phyloP scores from a whole-genome alignment of 73 alveolate species.

The Tetrahymena borealis region DNA sequence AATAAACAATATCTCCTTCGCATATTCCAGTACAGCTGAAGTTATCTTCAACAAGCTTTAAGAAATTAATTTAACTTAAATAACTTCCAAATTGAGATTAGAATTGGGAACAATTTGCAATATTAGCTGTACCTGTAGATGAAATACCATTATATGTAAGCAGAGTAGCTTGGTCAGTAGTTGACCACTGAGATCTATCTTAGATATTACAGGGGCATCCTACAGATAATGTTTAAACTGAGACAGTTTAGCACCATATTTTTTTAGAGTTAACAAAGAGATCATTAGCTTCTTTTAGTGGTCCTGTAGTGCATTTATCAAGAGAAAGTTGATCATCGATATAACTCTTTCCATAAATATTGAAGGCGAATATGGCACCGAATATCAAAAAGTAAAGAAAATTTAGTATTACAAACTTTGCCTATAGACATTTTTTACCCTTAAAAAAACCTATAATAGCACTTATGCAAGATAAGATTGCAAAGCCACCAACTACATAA shows the following conservation, averaged over 20 bases:
- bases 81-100: neutral
- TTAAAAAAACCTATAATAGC: neutral
- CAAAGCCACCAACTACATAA: neutral
- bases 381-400: neutral
- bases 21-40: neutral
- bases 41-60: neutral
- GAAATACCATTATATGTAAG: neutral
- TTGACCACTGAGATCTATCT: neutral
- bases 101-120: neutral
- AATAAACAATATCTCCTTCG: neutral
- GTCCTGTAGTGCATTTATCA: neutral
- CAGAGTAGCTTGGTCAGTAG: neutral
- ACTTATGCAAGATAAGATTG: neutral
- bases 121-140: neutral
- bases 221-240: neutral
- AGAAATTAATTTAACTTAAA: neutral
- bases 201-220: neutral
- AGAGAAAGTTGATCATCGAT: neutral
- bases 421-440: neutral
- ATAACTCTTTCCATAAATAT: neutral
- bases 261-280: neutral
- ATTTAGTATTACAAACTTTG: neutral
- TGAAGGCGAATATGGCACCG: neutral
- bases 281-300: neutral
- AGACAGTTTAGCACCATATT: neutral